phyloP scores from a whole-genome alignment of 305 asterid genomes.

The Solanum hybrid region DNA sequence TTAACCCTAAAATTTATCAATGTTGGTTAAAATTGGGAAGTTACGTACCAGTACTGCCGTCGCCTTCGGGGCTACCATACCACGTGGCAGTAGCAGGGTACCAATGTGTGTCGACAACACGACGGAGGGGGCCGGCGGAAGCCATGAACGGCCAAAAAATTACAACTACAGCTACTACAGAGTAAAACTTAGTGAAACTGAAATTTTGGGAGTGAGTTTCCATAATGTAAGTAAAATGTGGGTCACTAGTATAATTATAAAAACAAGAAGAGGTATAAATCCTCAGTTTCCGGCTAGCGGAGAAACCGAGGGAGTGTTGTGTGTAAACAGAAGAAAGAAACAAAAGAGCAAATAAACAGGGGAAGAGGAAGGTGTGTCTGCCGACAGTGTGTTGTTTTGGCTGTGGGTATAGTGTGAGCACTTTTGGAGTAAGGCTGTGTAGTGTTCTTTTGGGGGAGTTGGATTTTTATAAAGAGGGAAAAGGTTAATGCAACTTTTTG shows the following conservation, averaged over 20 bases:
- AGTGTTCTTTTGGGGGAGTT: not conserved
- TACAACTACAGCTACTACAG: not conserved
- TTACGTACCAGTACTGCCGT: constrained; percentile 60
- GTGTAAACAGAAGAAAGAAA: not conserved
- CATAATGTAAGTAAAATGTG: constrained; percentile 25
- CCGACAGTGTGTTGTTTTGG: constrained; percentile 30
- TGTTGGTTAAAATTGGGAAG: not conserved
- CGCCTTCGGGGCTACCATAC: constrained; percentile 96
- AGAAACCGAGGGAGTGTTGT: constrained; percentile 29
- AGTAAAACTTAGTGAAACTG: not conserved
- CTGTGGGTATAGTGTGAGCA: not conserved
- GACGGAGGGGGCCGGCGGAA: constrained; percentile 14
- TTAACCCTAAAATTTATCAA: not conserved
- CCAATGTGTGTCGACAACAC: constrained; percentile 40
- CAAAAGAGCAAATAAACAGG: not conserved
- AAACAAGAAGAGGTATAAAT: not conserved
- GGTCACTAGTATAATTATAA: not conserved
- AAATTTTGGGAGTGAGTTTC: not conserved
- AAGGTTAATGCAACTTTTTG: not conserved
- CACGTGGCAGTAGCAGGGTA: constrained; percentile 82
- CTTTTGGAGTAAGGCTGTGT: not conserved
- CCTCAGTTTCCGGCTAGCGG: constrained; percentile 29
- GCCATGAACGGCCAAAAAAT: not conserved
- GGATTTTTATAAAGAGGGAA: not conserved
- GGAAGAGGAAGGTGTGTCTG: constrained; percentile 5